Base-by-base conservation (phyloP, 2,329 filamentous ascomycete species). In the Colletotrichum graminicola region DNA sequence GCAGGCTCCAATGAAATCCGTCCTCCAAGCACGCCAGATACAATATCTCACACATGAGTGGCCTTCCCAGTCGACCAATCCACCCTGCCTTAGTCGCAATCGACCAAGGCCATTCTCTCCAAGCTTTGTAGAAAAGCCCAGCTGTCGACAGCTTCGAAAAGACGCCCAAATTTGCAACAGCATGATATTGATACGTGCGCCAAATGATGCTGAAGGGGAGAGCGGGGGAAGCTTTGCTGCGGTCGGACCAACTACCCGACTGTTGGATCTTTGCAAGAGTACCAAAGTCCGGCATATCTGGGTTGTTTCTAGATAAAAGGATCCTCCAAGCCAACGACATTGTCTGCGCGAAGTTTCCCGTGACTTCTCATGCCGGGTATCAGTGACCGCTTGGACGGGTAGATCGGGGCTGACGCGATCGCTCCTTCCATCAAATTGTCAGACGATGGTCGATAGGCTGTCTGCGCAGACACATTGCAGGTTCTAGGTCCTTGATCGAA, bases 1-100 rank as follows among this genome's bases (percentile, higher is more conserved):
- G 43, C 66, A 66, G 72, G 62, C 70, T 57, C 47, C 67, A 65
- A 63, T 73, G 49, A 73, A 67, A 73, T 16, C 66, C 66, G 39
- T 55, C 71, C 59, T 64, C 62, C 70, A 61, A 63, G 47, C 55
- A 67, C 55, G 64, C 67, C 60, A 55, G 43, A 59, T 73, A 71
- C 66, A 63, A 51, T 36, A 61, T 68, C 32, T 56, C 60, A 16
- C 59, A 47, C 26, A 55, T 32, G 26, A 18, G 26, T 54, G 59
- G 62, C 32, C 26, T 56, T 62, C 62, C 18, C 6, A 52, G 34
- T 34, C 47, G 60, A 72, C 61, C 51, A 61, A 54, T 57, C 61
- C 52, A 29, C 52, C 34, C 62, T 36, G 26, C 62, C 43, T 51
- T 36, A 56, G n/a, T 62, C 47, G 14, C 39, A 45, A 45, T 64